Base-by-base conservation (phyloP, 371 early-diverging fungal genomes). In the Syncephalis plumigaleata region DNA sequence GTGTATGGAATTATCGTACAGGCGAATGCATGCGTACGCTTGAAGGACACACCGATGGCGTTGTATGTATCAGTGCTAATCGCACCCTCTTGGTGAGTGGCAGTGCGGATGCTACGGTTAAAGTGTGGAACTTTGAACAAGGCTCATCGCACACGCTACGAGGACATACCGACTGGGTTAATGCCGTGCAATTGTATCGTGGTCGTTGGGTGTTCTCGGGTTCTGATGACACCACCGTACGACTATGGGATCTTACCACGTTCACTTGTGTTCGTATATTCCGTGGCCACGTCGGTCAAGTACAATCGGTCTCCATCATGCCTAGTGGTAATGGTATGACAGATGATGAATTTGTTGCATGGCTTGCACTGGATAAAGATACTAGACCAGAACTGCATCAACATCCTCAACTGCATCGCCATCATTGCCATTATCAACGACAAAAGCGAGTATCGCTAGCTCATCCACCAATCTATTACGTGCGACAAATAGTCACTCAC, bases 1-100 rank as follows among this genome's bases (percentile, higher is more conserved):
- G 85, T 52, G 82, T 99, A 42, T 98, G 98, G 98, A 87, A 94
- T 64, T 84, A 88, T 58, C 82, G 86, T 42, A 83, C 81, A 3
- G 96, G 92, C 25, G 64, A 79, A 31, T 82, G 85, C 51, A 75
- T 97, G 37, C 81, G 90, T 22, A 84, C 81, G 0, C 59, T 97
- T 42, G 78, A 73, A 42, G 82, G 81, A 24, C 81, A 79, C 49
- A 89, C 93, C 27, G 74, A 71, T 48, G 91, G 91, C 17, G 84
- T 96, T 16, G 68, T 79, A 24, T 80, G 79, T 20, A 64, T 92
- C 16, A 87, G 94, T 60, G 91, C 87, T 56, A 77, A 81, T 51
- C 73, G 81, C 39, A 65, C 71, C 15, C 51, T 81, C 4, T 59
- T 91, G 47, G 92, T 81, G 2, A 78, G 79, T 47, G 92, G 90